These are phyloP conservation scores for Triticum urartu DNA, from an alignment of 176 grass and related monocot species.

Conservation along the genomic window DNA sequence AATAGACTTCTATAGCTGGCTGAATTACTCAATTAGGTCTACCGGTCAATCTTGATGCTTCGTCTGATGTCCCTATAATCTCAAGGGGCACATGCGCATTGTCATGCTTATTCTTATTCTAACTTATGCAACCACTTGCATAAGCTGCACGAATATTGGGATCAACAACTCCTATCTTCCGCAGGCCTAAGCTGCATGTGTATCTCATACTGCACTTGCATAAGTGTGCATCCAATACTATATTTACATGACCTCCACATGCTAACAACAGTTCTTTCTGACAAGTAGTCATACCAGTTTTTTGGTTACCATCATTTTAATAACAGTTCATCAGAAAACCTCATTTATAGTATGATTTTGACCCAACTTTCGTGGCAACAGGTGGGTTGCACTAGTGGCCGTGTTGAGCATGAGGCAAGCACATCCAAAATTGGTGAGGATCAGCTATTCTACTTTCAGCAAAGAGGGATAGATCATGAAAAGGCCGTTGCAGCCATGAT, in stretches of 20 bases:
- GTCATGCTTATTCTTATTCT: not conserved
- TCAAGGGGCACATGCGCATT: not conserved
- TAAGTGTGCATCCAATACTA: not conserved
- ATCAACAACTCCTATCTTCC: not conserved
- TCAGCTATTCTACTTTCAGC: slow-evolving; percentile 97
- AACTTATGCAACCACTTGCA: not conserved
- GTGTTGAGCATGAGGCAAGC: slow-evolving; percentile 95
- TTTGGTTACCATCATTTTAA: not conserved
- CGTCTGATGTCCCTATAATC: not conserved
- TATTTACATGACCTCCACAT: not conserved
- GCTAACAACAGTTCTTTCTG: not conserved
- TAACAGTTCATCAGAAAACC: not conserved
- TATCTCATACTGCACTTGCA: not conserved
- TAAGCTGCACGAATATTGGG: not conserved
- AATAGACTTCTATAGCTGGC: not conserved
- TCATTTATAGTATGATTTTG: not conserved
- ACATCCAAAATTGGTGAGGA: slow-evolving; percentile 99
- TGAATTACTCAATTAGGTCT: not conserved
- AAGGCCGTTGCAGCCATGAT: slow-evolving; percentile 96
- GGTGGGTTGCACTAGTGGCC: slow-evolving; percentile 67
- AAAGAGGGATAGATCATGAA: slow-evolving; percentile 95
- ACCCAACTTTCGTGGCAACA: slow-evolving; percentile 33
- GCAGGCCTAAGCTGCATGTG: not conserved
- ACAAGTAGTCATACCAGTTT: not conserved
- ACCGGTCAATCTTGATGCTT: not conserved